Percentiles rank a stretch among this genome's conserved stretches.
Evolutionary conservation across 768 basidiomycete species (phyloP).

Genomic region (Tricholoma flavovirens): DNA sequence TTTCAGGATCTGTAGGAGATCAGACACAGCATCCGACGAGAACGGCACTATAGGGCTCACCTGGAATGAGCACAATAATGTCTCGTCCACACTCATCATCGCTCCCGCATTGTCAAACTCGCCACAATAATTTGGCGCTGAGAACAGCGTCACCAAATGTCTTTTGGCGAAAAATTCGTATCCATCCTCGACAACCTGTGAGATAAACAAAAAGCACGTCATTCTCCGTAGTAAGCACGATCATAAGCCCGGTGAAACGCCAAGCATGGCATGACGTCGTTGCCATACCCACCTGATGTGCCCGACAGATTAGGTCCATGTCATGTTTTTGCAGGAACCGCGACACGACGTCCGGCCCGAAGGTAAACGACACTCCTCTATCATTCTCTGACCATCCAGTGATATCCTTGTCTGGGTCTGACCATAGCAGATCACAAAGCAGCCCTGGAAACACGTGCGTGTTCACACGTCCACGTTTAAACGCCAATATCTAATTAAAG

Average conservation of each 20-base stretch:
- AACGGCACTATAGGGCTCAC: slow-evolving; percentile 32
- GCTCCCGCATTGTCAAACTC: slow-evolving; percentile 99
- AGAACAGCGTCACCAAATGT: slow-evolving; percentile 94
- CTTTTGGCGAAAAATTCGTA: slow-evolving; percentile 99
- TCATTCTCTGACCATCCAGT: slow-evolving; percentile 99
- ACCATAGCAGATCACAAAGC: slow-evolving; percentile 96
- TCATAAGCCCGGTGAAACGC: neutral
- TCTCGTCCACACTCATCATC: slow-evolving; percentile 99
- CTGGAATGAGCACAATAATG: slow-evolving; percentile 96
- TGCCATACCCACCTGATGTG: slow-evolving; percentile 75
- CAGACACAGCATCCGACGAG: neutral
- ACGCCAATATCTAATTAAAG: neutral
- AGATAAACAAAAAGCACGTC: slow-evolving; percentile 1
- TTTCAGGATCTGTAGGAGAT: slow-evolving; percentile 75
- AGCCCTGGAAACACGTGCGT: slow-evolving; percentile 49
- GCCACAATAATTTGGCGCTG: slow-evolving; percentile 91
- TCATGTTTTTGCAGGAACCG: slow-evolving; percentile 99
- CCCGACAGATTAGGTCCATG: slow-evolving; percentile 98
- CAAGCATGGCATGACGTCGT: neutral
- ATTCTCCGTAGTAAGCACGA: neutral
- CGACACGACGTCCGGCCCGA: slow-evolving; percentile 96
- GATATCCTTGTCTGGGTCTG: slow-evolving; percentile 99
- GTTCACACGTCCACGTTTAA: neutral
- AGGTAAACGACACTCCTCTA: slow-evolving; percentile 97
- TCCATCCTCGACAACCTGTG: slow-evolving; percentile 94